Evolutionary conservation across 805 yeast genomes (phyloP).

Genomic region (Saturnispora bothae): DNA sequence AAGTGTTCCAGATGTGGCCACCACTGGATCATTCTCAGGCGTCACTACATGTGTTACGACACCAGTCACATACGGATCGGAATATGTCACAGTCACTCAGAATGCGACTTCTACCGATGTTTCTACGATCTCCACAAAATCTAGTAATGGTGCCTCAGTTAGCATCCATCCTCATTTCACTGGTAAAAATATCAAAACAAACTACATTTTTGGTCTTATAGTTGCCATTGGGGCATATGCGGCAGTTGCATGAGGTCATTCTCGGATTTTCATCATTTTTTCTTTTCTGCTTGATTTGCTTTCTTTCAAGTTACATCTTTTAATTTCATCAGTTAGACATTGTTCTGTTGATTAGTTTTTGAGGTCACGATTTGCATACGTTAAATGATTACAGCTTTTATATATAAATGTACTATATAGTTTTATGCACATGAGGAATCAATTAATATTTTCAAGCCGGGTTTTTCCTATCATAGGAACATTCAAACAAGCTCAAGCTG

Average conservation of each 20-base stretch:
- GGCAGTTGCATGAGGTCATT: too few species aligned
- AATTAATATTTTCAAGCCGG: too few species aligned
- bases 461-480: slow-evolving; percentile 37
- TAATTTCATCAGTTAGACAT: too few species aligned
- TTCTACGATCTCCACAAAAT: slow-evolving; percentile 13
- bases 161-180: slow-evolving; percentile 19
- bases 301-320: too few species aligned
- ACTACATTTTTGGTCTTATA: slow-evolving; percentile 21
- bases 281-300: too few species aligned
- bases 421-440: too few species aligned
- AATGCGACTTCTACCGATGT: slow-evolving; percentile 15
- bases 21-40: slow-evolving; percentile 5
- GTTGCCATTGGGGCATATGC: slow-evolving; percentile 22
- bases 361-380: too few species aligned
- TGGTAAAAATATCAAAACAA: slow-evolving; percentile 23
- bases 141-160: background rate
- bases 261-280: too few species aligned
- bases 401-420: too few species aligned
- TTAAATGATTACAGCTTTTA: too few species aligned
- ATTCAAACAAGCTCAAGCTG: slow-evolving; percentile 43
- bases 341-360: too few species aligned
- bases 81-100: slow-evolving; percentile 9
- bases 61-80: slow-evolving; percentile 3
- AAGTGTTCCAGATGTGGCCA: background rate
- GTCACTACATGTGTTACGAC: slow-evolving; percentile 6